Evolutionary conservation across 164 flowering plant species (phyloP), one percentile per base, ranked within the genome.

Genomic region (Sextonia rubra): DNA sequence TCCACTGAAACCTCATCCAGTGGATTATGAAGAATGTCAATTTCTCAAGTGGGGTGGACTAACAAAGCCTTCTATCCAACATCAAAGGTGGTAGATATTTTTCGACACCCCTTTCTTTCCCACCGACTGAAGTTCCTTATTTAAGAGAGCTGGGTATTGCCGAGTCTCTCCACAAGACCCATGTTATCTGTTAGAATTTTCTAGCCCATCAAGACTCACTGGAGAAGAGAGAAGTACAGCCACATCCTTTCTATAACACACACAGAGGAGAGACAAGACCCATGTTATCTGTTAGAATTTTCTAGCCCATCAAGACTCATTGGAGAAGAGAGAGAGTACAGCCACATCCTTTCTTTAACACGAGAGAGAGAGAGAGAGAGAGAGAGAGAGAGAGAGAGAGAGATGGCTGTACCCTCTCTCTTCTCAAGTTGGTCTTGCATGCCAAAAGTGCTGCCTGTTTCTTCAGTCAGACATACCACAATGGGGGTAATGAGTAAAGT

Each of bases 271-370:
- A n/a, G n/a, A 52, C 58, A 52, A 15, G 6, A 20, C 58, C 3
- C n/a, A 52, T 52, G 58, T 20, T 17, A 0, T 52, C n/a, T 15
- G 58, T 52, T 20, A 0, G n/a, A 20, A 52, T 20, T 52, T 1
- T 52, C 20, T 15, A 25, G 30, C 27, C 29, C 68, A 29, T 64
- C 68, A 64, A 15, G 68, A 64, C 68, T 64, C 37, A 64, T 30
- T 5, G 68, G n/a, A 30, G 68, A 64, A 64, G 68, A 64, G 68
- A 64, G 68, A 64, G 68, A 30, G 68, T 64, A 64, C 68, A 64
- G 68, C 68, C 47, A 26, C 68, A 27, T 5, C 22, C 68, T 64
- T 37, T 27, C 44, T 8, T 26, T 62, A 23, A 37, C 11, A 37
- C 44, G 0, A 5, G 9, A 32, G 44, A 32, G 44, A 64, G 22